Evolutionary conservation across 2,329 filamentous ascomycete genomes (phyloP), one percentile per base, ranked within the genome.

Genomic region (Balansia obtecta): DNA sequence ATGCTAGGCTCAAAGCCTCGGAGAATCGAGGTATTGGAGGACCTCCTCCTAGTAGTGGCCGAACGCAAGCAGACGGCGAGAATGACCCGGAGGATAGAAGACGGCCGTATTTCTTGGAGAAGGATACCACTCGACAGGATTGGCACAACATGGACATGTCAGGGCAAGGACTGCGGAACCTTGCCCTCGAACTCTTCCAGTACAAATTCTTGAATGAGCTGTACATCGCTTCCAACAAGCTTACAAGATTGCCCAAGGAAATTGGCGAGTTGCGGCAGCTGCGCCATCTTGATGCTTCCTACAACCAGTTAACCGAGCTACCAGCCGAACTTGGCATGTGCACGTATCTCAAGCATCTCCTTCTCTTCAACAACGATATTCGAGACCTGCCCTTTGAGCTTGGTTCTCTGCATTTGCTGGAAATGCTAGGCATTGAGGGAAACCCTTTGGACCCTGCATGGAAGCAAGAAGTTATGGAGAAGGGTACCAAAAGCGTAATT

Each of bases 281-380:
- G 46, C 85, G 81, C 37, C 79, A 90, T 60, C 77, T 98, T 46
- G 91, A 98, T 66, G 76, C 90, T 3, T 97, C 93, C 0, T 82
- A 85, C 69, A 98, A 98, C 66, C 80, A 91, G 54, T 75, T 98
- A 53, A 77, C 77, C 9, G 82, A 86, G 56, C 73, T 98, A 4
- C 93, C 93, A 1, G 79, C 86, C 20, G 91, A 98, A 71, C 81
- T 98, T 53, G 93, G 93, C 62, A 98, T 97, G 91, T 88, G 95
- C 60, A 93, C 90, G 30, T 93, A 90, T 58, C 73, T 98, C 50
- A 89, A 88, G 68, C 83, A 86, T 57, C 75, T 98, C 5, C 73
- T 90, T 30, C 74, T 96, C 2, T 96, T 95, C 65, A 89, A 95
- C 70, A 98, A 98, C 66, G 78, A 86, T 54, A 84, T 98, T 50